Evolutionary conservation across 495 filamentous ascomycete genomes (phyloP).

Genomic region (Hyaloscypha bicolor): DNA sequence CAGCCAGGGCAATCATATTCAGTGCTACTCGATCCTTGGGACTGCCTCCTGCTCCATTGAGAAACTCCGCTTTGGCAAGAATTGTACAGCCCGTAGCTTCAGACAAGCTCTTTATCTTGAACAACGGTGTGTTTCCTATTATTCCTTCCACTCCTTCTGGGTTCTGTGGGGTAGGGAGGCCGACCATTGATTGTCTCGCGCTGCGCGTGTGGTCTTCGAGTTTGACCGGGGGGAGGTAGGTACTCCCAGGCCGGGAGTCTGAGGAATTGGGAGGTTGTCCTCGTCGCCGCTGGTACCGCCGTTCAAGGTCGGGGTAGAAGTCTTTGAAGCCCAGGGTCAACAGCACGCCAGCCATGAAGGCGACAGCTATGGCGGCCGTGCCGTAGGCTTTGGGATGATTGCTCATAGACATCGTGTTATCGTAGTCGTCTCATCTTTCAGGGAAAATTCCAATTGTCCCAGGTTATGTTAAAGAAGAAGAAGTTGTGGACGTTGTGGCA

Average conservation of each 20-base stretch:
- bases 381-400: constrained; percentile 58
- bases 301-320: constrained; percentile 68
- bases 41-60: constrained; percentile 94
- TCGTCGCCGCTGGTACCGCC: constrained; percentile 53
- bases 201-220: constrained; percentile 52
- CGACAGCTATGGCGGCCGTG: constrained; percentile 61
- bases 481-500: constrained; percentile 2
- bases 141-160: constrained; percentile 82
- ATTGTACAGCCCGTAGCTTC: constrained; percentile 93
- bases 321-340: constrained; percentile 76
- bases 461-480: neutral
- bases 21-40: constrained; percentile 95
- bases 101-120: constrained; percentile 84
- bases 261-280: constrained; percentile 4
- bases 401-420: constrained; percentile 50
- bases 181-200: constrained; percentile 25
- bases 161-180: constrained; percentile 19
- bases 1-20: constrained; percentile 83
- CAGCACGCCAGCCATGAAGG: constrained; percentile 73
- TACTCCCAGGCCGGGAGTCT: constrained; percentile 25
- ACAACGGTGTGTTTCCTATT: constrained; percentile 91
- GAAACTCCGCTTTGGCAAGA: constrained; percentile 92
- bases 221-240: constrained; percentile 39
- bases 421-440: constrained; percentile 3
- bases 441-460: neutral